phyloP scores from a whole-genome alignment of 495 filamentous ascomycete species.

The Entonaema liquescens region DNA sequence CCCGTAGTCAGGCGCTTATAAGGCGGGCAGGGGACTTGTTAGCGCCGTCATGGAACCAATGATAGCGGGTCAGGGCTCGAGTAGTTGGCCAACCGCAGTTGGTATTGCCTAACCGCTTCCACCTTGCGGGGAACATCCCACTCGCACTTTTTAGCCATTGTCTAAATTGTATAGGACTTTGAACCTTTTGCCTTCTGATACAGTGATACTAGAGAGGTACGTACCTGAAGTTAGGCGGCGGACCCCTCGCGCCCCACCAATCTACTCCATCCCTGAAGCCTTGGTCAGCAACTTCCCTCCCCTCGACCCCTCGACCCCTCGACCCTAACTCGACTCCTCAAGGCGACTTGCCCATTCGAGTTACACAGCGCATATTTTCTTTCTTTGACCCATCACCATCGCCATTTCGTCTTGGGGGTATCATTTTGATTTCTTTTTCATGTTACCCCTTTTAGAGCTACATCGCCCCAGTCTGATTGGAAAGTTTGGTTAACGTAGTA shows the following conservation, averaged over 20 bases:
- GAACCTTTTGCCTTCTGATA: too few species aligned
- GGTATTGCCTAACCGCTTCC: conserved; percentile 17
- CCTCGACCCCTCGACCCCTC: conserved; percentile 1
- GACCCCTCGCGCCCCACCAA: not conserved
- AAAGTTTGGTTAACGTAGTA: not conserved
- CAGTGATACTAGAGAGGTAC: too few species aligned
- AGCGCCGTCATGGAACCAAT: conserved; percentile 31
- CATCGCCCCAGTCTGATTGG: conserved; percentile 5
- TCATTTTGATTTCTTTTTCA: conserved; percentile 15
- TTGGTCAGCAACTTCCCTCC: not conserved
- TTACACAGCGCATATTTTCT: conserved; percentile 35
- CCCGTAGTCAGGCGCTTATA: conserved; percentile 38
- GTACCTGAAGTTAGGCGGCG: not conserved
- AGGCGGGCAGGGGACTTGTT: conserved; percentile 19
- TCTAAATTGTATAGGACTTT: not conserved
- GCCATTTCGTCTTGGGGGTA: conserved; percentile 17
- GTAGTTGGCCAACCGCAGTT: conserved; percentile 29
- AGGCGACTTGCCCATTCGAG: conserved; percentile 14
- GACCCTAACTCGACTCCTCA: conserved; percentile 1
- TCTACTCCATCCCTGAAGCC: not conserved
- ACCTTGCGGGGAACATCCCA: conserved; percentile 3
- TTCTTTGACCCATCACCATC: conserved; percentile 13
- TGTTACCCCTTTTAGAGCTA: conserved; percentile 24
- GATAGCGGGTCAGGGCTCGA: conserved; percentile 32
- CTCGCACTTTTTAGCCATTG: not conserved